These are phyloP conservation scores for Hymenoscyphus scutula DNA, from an alignment of 2,329 filamentous ascomycete genomes.

Conservation along the genomic window DNA sequence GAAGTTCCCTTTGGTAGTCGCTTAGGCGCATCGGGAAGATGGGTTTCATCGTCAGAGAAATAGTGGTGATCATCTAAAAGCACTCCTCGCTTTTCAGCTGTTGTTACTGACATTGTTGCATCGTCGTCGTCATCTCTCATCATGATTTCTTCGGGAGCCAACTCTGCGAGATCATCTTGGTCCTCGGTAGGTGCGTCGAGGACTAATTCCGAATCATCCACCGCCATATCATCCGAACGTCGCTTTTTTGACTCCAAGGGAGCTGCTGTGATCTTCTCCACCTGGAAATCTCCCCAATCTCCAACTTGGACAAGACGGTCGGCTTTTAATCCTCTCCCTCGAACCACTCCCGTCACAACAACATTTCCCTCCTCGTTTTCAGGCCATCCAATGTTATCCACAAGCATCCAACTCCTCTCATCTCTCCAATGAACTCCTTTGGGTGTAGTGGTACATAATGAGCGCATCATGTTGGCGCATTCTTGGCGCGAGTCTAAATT, in stretches of 20 bases:
- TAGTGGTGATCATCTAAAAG: conserved; percentile 96
- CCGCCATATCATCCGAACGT: conserved; percentile 64
- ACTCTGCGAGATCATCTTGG: conserved; percentile 75
- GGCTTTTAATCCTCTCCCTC: conserved; percentile 83
- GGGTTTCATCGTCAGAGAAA: conserved; percentile 82
- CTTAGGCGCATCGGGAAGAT: conserved; percentile 62
- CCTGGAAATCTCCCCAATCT: conserved; percentile 91
- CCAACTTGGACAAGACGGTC: conserved; percentile 88
- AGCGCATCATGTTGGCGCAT: conserved; percentile 84
- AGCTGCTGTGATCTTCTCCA: conserved; percentile 82
- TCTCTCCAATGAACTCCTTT: conserved; percentile 97
- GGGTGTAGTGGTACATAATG: conserved; percentile 85
- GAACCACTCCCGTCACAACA: conserved; percentile 77
- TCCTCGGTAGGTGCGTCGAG: conserved; percentile 74
- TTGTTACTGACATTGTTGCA: conserved; percentile 47
- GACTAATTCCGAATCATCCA: conserved; percentile 60
- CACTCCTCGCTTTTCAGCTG: conserved; percentile 73
- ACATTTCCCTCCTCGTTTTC: conserved; percentile 60
- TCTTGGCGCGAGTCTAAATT: conserved; percentile 87
- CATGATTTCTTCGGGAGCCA: conserved; percentile 81
- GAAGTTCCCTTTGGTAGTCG: conserved; percentile 88
- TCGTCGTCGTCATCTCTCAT: conserved; percentile 70
- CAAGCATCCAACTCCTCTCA: conserved; percentile 90
- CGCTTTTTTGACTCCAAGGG: conserved; percentile 61
- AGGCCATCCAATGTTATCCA: conserved; percentile 76